phyloP scores from a whole-genome alignment of 768 basidiomycete genomes.

The Agrocybe praecox region DNA sequence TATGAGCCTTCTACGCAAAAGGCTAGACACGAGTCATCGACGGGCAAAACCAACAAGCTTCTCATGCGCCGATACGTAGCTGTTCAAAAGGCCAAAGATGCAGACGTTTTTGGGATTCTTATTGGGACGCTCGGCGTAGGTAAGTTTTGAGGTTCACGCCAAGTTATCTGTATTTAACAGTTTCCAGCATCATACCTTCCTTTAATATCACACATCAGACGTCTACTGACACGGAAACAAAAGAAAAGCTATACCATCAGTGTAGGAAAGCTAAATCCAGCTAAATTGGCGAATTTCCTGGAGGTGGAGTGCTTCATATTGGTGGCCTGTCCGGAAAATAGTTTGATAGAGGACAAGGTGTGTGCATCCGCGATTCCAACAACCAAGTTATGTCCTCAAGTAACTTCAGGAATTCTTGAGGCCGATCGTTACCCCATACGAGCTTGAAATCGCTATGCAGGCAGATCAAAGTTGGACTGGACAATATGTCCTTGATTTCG shows the following conservation, averaged over 20 bases:
- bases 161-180: background rate
- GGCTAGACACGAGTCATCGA: slow-evolving; percentile 47
- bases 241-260: slow-evolving; percentile 96
- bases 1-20: slow-evolving; percentile 64
- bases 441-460: slow-evolving; percentile 80
- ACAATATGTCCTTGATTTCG: slow-evolving; percentile 80
- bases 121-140: slow-evolving; percentile 93
- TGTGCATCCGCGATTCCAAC: background rate
- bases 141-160: slow-evolving; percentile 31
- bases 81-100: slow-evolving; percentile 86
- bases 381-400: background rate
- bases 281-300: slow-evolving; percentile 94
- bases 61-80: slow-evolving; percentile 89
- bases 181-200: slow-evolving; percentile 79
- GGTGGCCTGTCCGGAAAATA: slow-evolving; percentile 94
- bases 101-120: slow-evolving; percentile 94
- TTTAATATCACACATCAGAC: slow-evolving; percentile 80
- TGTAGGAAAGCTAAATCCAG: slow-evolving; percentile 93
- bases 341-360: slow-evolving; percentile 72
- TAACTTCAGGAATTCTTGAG: slow-evolving; percentile 74
- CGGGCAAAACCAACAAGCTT: slow-evolving; percentile 67
- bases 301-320: slow-evolving; percentile 96
- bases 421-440: slow-evolving; percentile 94
- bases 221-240: slow-evolving; percentile 59
- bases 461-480: slow-evolving; percentile 74